Evolutionary conservation across 176 grass and related monocot species (phyloP), one percentile per base, ranked within the genome.

Genomic region (Elaeis guineensis): DNA sequence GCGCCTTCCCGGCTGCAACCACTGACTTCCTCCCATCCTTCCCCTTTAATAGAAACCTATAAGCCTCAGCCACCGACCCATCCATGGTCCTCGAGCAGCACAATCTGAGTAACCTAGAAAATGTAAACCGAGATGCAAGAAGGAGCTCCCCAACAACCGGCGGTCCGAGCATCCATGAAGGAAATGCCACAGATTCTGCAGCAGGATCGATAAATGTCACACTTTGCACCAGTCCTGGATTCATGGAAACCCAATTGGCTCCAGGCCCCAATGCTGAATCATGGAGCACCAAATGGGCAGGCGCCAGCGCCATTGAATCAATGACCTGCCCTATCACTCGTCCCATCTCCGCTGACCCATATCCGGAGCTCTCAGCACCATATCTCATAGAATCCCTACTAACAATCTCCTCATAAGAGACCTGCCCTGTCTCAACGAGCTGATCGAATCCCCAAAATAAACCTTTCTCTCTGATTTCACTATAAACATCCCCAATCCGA

Each of bases 361-460:
- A 80, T 8, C 49, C 65, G 2, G 85, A 69, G 55, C 52, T 55
- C 52, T n/a, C 26, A 9, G 3, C 7, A 18, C 26, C 51, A 16
- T 68, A 26, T 25, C 55, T 56, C 30, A 19, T 20, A 1, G 55
- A 55, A 19, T 63, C 30, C 51, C 30, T 69, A 20, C 18, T 19
- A 21, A 22, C 54, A 6, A 71, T 57, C 29, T 89, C 76, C 25
- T 86, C 82, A 23, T 80, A 95, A 5, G 82, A 82, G 7, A 85
- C 80, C 55, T 89, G 58, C 44, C 90, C 85, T 1, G 85, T 95
- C 62, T 89, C 35, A 4, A 95, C 70, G 29, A 95, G 67, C 69
- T 80, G 82, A 75, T 89, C 90, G 59, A 95, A 95, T 24, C 76
- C 90, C 79, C 76, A 87, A 76, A 95, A 95, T 28, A 95, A 7